A percentile compares a stretch with the other conserved stretches of the same genome.
These are phyloP conservation scores for Neofusicoccum sp. DNA, from an alignment of 2,329 filamentous ascomycete species.

Conservation along the genomic window DNA sequence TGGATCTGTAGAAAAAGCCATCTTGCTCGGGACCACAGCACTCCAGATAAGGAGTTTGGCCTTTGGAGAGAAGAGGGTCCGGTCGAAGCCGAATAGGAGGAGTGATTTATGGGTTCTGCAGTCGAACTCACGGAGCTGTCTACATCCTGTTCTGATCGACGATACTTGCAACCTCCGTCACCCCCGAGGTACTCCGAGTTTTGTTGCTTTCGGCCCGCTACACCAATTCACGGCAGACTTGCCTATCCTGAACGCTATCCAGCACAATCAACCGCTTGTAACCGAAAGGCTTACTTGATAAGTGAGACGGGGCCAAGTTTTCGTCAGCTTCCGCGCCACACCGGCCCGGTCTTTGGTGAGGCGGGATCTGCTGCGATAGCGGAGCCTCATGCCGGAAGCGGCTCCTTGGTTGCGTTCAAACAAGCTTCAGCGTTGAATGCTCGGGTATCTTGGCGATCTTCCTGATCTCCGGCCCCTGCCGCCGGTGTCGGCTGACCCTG, in stretches of 20 bases:
- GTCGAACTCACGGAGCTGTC: background rate
- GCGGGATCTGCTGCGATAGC: constrained; percentile 10
- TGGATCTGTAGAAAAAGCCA: constrained; percentile 13
- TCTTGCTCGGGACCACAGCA: background rate
- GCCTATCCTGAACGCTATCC: background rate
- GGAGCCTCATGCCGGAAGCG: constrained; percentile 4
- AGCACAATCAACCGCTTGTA: constrained; percentile 1
- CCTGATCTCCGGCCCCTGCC: constrained; percentile 11
- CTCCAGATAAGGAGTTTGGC: background rate
- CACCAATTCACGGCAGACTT: background rate
- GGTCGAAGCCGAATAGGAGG: background rate
- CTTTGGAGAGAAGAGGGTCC: background rate
- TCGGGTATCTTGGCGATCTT: constrained; percentile 16
- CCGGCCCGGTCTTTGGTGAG: background rate
- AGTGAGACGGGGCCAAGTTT: background rate
- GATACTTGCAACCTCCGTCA: background rate
- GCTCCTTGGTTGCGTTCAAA: background rate
- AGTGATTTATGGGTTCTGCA: background rate
- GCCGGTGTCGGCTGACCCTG: background rate
- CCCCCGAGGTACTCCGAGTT: constrained; percentile 11
- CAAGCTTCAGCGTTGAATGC: constrained; percentile 9
- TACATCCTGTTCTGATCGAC: background rate
- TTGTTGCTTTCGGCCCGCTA: constrained; percentile 2
- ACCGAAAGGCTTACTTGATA: background rate
- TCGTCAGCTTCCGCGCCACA: background rate